Base-by-base conservation (phyloP, 768 basidiomycete species). In the Ephemerocybe angulata region DNA sequence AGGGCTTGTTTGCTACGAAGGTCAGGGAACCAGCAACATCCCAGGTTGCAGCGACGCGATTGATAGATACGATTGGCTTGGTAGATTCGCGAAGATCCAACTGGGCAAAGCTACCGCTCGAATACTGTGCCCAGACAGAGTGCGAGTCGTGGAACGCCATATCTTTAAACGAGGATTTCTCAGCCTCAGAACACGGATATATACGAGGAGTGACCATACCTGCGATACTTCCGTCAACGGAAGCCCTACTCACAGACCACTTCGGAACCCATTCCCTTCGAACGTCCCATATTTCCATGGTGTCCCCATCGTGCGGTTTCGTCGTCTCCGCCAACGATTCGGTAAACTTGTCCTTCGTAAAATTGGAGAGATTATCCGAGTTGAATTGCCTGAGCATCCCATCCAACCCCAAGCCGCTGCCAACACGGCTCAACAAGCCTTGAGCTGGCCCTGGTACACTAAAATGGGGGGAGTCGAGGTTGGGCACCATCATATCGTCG, bases 251-350 rank as follows among this genome's bases (percentile, higher is more conserved):
- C 11, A 92, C 79, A 2, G 81, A 78, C 87, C 91, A 93, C 69
- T 93, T 94, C 4, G 88, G 86, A 47, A 93, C 77, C 81, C 87
- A 90, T 0, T 82, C 80, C 44, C 92, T 75, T 52, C 91, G 76
- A 1, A 89, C 88, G 65, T 94, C 91, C 92, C 92, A 94, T 22
- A 93, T 85, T 62, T 93, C 90, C 28, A 91, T 76, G 0, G 83
- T 72, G 62, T 90, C 86, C 2, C 84, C 81, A 25, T 64, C 59
- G 15, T 42, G 19, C 2, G 29, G 30, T 35, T 38, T 50, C 27
- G 24, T n/a, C 10, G 29, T 6, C 37, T 21, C 29, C 17, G 3
- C 21, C 24, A 40, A 4, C 19, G 21, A 13, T 48, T 51, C 27
- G 19, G 1, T 40, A 19, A 29, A 37, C 54, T 54, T 51, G 27